Evolutionary conservation across 805 yeast species (phyloP).

Genomic region (Pichia heedii): DNA sequence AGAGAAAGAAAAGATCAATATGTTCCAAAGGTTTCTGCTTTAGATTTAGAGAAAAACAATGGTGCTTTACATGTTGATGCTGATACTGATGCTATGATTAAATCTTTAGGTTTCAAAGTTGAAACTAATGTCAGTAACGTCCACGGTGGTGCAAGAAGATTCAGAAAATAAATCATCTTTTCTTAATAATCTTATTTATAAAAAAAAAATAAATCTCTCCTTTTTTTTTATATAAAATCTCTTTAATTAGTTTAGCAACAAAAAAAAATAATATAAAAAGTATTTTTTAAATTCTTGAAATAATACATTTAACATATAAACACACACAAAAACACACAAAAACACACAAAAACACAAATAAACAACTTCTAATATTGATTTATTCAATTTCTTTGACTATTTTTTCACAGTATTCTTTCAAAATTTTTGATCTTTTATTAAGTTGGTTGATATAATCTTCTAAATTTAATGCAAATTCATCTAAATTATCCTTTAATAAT

Average conservation of each 20-base stretch:
- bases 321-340: too few species aligned
- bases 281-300: too few species aligned
- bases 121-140: constrained; percentile 81
- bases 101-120: constrained; percentile 84
- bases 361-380: background rate
- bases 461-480: constrained; percentile 14
- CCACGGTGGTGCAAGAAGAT: constrained; percentile 78
- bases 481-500: constrained; percentile 14
- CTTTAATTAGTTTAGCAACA: background rate
- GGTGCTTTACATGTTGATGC: constrained; percentile 94
- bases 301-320: too few species aligned
- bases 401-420: constrained; percentile 36
- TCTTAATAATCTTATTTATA: background rate
- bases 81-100: constrained; percentile 92
- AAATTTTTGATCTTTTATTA: constrained; percentile 30
- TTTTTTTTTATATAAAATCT: background rate
- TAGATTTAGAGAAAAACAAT: constrained; percentile 93
- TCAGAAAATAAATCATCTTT: constrained; percentile 68
- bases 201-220: too few species aligned
- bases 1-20: constrained; percentile 99
- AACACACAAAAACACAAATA: too few species aligned
- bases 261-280: too few species aligned
- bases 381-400: constrained; percentile 21
- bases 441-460: constrained; percentile 24
- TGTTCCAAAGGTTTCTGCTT: constrained; percentile 99